Conservation (phyloP, 2,329 filamentous ascomycete species). For the Davidsoniella virescens region DNA sequence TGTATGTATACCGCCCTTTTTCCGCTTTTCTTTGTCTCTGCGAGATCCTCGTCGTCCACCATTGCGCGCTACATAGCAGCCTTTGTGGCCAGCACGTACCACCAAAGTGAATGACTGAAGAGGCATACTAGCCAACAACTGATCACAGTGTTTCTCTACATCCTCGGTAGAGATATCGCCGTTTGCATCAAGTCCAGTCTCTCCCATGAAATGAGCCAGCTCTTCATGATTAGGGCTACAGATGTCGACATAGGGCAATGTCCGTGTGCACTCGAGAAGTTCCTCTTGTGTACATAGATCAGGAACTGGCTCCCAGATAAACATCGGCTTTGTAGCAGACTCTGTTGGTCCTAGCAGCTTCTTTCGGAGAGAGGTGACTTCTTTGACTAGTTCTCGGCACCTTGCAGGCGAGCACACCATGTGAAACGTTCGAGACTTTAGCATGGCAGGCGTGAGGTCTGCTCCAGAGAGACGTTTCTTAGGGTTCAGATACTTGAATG, state of each 20-base stretch:
- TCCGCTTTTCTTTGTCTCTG: constrained; percentile 20
- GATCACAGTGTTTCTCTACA: constrained; percentile 44
- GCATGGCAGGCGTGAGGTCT: constrained; percentile 49
- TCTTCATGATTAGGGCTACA: constrained; percentile 76
- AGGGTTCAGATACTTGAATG: constrained; percentile 76
- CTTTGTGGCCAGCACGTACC: constrained; percentile 53
- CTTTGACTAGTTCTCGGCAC: constrained; percentile 57
- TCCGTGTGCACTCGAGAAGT: constrained; percentile 47
- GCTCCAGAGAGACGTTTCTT: constrained; percentile 65
- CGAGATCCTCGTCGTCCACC: constrained; percentile 33
- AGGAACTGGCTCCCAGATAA: constrained; percentile 93
- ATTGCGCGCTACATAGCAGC: constrained; percentile 48
- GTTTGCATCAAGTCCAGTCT: constrained; percentile 35
- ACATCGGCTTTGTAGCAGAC: constrained; percentile 42
- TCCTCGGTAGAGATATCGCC: constrained; percentile 35
- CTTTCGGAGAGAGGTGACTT: constrained; percentile 47
- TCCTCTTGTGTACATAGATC: constrained; percentile 64
- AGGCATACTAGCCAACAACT: constrained; percentile 48
- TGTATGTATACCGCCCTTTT: constrained; percentile 23
- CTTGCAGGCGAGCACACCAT: constrained; percentile 68
- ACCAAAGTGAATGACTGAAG: constrained; percentile 49
- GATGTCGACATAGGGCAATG: constrained; percentile 43
- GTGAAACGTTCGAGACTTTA: constrained; percentile 66
- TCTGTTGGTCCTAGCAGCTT: constrained; percentile 19
- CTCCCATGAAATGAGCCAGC: constrained; percentile 70